These are phyloP conservation scores for Nigrograna mackinnonii DNA, from an alignment of 2,329 filamentous ascomycete species.

Conservation along the genomic window DNA sequence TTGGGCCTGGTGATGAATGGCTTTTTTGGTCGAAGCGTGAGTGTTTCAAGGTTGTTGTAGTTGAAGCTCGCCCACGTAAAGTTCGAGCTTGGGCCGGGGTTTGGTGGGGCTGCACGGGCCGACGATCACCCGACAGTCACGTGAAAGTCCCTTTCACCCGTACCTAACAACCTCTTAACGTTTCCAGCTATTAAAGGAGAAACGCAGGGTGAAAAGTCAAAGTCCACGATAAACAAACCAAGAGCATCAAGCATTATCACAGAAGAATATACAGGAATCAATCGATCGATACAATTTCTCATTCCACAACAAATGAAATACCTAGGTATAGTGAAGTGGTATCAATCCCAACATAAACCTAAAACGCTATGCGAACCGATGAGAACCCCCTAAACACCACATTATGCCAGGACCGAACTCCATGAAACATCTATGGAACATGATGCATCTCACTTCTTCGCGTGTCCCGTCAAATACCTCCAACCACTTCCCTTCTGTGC, in stretches of 20 bases:
- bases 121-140: conserved; percentile 21
- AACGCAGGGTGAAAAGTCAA: no score
- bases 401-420: conserved; percentile 10
- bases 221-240: no score
- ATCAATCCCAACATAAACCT: conserved; percentile 24
- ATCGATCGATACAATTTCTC: conserved; percentile 18
- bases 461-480: conserved; percentile 61
- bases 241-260: no score
- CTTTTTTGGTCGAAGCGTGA: no score
- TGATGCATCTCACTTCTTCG: conserved; percentile 44
- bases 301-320: conserved; percentile 26
- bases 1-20: conserved; percentile 1
- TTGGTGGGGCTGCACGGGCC: no score
- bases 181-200: no score
- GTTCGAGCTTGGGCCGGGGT: no score
- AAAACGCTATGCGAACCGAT: conserved; percentile 3
- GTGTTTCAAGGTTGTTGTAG: no score
- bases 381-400: conserved; percentile 20
- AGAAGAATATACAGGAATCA: no score
- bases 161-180: no score
- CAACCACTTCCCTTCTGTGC: conserved; percentile 61
- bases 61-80: no score
- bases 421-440: conserved; percentile 4
- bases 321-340: conserved; percentile 22
- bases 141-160: conserved; percentile 6